phyloP scores from a whole-genome alignment of 805 yeast species.

The Candida berthetii region DNA sequence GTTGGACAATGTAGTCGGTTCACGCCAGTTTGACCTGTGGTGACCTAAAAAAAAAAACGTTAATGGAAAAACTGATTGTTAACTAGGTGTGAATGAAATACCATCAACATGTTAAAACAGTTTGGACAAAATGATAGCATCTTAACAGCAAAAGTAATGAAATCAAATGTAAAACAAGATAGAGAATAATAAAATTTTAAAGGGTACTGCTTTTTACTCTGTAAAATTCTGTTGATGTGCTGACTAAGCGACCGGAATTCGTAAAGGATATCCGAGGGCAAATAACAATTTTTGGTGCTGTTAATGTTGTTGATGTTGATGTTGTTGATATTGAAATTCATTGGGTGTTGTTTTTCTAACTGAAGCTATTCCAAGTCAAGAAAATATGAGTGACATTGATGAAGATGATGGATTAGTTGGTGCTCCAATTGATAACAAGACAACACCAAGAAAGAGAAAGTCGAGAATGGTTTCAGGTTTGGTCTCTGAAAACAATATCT shows the following conservation, averaged over 20 bases:
- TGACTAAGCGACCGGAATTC: background rate
- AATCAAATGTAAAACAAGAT: no score
- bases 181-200: no score
- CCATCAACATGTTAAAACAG: constrained; percentile 85
- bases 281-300: background rate
- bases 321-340: no score
- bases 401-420: background rate
- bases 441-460: background rate
- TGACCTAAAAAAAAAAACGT: constrained; percentile 26
- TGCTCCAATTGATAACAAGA: background rate
- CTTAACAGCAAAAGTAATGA: background rate
- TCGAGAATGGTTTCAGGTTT: background rate
- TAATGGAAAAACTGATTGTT: background rate
- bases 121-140: constrained; percentile 96
- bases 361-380: no score
- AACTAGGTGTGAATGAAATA: constrained; percentile 17
- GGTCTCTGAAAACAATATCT: background rate
- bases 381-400: no score
- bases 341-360: no score
- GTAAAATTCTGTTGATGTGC: background rate
- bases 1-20: constrained; percentile 84
- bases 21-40: constrained; percentile 50
- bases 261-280: background rate
- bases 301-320: background rate
- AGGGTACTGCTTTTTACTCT: background rate